Evolutionary conservation across 2,329 filamentous ascomycete genomes (phyloP), one percentile per base, ranked within the genome.

Genomic region (Metarhizium rileyi): DNA sequence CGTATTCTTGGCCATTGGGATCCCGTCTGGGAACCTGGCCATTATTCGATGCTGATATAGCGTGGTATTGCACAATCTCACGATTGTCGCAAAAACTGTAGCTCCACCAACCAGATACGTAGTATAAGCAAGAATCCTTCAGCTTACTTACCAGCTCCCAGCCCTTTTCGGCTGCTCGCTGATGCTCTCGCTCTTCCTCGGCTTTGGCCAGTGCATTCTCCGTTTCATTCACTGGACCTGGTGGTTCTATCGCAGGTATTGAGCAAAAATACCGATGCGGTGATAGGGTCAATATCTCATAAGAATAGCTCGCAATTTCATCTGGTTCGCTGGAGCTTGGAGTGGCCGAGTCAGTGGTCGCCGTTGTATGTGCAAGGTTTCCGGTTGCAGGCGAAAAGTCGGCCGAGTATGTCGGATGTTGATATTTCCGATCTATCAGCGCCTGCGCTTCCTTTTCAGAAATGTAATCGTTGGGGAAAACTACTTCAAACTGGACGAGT

Each of bases 51-150:
- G 81, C 81, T 1, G 88, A 79, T 52, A 91, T 70, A 42, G 89
- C 88, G 65, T 96, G 90, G 67, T 94, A 96, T 67, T 96, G 90
- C 60, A 87, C 86, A 53, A 96, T 84, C 55, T 91, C 82, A 53
- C 84, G 78, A 62, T 87, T 87, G 69, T 95, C 93, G 73, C 90
- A 96, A 66, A 95, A 95, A 58, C 84, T 86, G 68, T 96, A 96
- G 62, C 86, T 93, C 90, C 90, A 96, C 90, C 90, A 96, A 0
- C 90, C 90, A 1, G 83, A 86, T 56, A 90, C 71, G 55, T 75
- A 80, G 70, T 91, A 95, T 55, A 96, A 78, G 66, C 90, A 96
- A 3, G 83, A 86, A 48, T 90, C 79, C 50, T 93, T 80, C 67
- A 96, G 84, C 25, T 83, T 81, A 55, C 80, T 78, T 46, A 96